These are phyloP conservation scores for Bombardia bombarda DNA, from an alignment of 495 filamentous ascomycete genomes.

Conservation along the genomic window DNA sequence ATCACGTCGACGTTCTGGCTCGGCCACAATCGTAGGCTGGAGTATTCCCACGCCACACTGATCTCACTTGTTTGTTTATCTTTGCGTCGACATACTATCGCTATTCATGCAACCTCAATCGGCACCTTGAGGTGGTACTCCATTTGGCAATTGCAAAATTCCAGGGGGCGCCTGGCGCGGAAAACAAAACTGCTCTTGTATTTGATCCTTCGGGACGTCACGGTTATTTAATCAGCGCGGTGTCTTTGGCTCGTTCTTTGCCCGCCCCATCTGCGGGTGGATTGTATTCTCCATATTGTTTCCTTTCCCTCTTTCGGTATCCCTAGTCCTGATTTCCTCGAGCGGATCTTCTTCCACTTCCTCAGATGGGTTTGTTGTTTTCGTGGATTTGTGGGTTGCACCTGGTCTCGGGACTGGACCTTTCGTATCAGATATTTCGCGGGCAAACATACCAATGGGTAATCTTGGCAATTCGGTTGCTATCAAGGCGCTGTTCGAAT, in stretches of 20 bases:
- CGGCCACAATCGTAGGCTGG: no score
- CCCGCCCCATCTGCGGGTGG: no score
- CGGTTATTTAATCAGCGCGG: conserved; percentile 9
- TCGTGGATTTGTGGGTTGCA: no score
- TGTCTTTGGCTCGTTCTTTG: conserved; percentile 4
- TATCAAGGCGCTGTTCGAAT: no score
- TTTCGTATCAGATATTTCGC: no score
- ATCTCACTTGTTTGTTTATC: not conserved
- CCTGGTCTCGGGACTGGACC: no score
- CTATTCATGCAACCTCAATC: no score
- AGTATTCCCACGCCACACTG: no score
- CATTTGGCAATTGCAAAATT: conserved; percentile 2
- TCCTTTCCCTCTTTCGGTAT: not conserved
- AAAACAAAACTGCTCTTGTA: conserved; percentile 11
- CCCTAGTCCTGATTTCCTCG: not conserved
- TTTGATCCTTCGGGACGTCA: conserved; percentile 3
- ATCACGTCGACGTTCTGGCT: no score
- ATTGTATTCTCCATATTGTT: not conserved
- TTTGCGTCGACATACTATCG: not conserved
- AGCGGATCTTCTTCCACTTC: not conserved
- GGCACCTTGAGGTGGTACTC: not conserved
- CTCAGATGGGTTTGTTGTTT: no score
- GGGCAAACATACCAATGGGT: no score
- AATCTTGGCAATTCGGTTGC: no score
- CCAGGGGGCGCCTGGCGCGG: conserved; percentile 6